Evolutionary conservation across 805 yeast genomes (phyloP), one percentile per base, ranked within the genome.

Genomic region (Cyberlindnera bimundalis): DNA sequence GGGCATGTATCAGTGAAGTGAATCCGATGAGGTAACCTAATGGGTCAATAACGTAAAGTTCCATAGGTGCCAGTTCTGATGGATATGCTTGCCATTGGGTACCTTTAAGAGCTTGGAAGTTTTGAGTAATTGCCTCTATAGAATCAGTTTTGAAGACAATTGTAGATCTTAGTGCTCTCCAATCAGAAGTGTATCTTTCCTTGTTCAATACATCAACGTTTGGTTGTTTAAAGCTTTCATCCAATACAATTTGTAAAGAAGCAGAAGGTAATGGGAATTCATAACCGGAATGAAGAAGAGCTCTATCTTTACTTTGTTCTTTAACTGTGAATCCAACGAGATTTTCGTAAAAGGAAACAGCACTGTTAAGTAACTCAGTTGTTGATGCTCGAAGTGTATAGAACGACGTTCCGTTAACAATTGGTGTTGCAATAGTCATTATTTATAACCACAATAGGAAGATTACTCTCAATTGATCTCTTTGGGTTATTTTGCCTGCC

Each of bases 11-110:
- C 24, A 74, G 65, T 3, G 81, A 68, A 16, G 95, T 79, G 65
- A 90, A 88, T 4, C 96, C 97, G 34, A 90, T 60, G 21, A 89
- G 61, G 51, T 78, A 76, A 15, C 96, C 96, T 48, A 89, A 66
- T 8, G 98, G 97, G 60, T 91, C 97, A 19, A 84, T 58, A 7
- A 79, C 74, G 61, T 82, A 87, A 6, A 84, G 67, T 61, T 87
- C 95, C 50, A 75, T 71, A 5, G 96, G 96, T 41, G 74, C 76
- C 41, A 82, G 65, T 34, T 78, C 84, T 42, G 81, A 79, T 5
- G 98, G 96, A 52, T 73, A 68, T 18, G 76, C 69, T 60, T 82
- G 90, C 40, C 65, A 67, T 12, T 71, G 65, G 1, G 63, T 9
- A 7, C 30, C 52, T 5, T 52, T 48, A 34, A 46, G 48, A n/a